Evolutionary conservation across 2,329 filamentous ascomycete genomes (phyloP).

Genomic region (Hypoxylon sp.): DNA sequence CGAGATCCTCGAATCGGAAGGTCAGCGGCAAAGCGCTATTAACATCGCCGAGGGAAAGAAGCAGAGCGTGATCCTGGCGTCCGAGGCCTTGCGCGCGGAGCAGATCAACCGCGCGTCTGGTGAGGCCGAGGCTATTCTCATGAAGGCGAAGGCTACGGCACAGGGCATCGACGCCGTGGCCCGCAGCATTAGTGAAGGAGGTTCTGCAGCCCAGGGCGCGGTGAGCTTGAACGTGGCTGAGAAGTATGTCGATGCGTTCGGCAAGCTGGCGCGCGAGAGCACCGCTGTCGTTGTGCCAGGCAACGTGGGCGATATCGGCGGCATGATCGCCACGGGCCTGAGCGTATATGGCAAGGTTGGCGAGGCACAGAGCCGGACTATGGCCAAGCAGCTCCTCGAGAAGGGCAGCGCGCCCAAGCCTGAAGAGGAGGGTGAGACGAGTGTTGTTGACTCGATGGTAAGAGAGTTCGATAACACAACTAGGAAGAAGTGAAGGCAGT

Average conservation of each 20-base stretch:
- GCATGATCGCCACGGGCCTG: constrained; percentile 97
- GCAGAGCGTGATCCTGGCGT: constrained; percentile 95
- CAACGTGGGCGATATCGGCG: constrained; percentile 94
- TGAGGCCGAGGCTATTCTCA: constrained; percentile 92
- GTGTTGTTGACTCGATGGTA: constrained; percentile 53
- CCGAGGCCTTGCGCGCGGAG: constrained; percentile 89
- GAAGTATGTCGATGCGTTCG: constrained; percentile 98
- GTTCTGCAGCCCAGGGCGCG: constrained; percentile 83
- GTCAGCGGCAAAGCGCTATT: constrained; percentile 96
- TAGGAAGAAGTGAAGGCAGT: constrained; percentile 43
- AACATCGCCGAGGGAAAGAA: constrained; percentile 99
- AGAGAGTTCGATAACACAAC: constrained; percentile 54
- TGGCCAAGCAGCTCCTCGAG: constrained; percentile 68
- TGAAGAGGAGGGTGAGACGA: constrained; percentile 44
- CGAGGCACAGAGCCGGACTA: constrained; percentile 79
- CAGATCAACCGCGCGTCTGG: constrained; percentile 93
- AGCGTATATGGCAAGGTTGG: constrained; percentile 96
- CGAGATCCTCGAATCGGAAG: constrained; percentile 97
- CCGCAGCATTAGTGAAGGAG: constrained; percentile 78
- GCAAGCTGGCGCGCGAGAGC: constrained; percentile 92
- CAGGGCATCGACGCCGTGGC: constrained; percentile 90
- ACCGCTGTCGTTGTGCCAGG: constrained; percentile 96
- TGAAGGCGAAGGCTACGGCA: constrained; percentile 90
- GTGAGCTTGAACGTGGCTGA: constrained; percentile 92
- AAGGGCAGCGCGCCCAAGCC: constrained; percentile 46